A percentile compares a stretch with the other conserved stretches of the same genome.
Evolutionary conservation across 495 filamentous ascomycete genomes (phyloP).

Genomic region (Neurospora terricola): DNA sequence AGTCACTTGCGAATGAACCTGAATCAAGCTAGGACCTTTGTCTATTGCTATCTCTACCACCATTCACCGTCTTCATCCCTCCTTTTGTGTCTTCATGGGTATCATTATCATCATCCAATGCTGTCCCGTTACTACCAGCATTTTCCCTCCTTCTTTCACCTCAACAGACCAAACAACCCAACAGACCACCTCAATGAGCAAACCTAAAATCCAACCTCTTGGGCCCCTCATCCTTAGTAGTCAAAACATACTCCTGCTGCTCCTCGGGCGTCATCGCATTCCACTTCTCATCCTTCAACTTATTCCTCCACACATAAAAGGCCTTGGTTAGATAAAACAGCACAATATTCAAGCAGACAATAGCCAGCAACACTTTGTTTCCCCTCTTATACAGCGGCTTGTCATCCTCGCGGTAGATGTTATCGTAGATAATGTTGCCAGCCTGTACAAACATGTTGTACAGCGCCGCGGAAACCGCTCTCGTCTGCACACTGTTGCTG

Average conservation of each 20-base stretch:
- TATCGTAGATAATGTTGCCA: slow-evolving; percentile 40
- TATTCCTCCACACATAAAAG: slow-evolving; percentile 34
- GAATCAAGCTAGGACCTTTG: too few species aligned
- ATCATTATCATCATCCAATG: background rate
- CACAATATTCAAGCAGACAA: slow-evolving; percentile 31
- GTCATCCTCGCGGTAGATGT: slow-evolving; percentile 49
- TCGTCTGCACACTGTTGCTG: slow-evolving; percentile 49
- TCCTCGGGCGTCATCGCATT: slow-evolving; percentile 28
- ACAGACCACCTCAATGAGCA: slow-evolving; percentile 9
- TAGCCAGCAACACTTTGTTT: slow-evolving; percentile 37
- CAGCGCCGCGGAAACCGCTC: slow-evolving; percentile 46
- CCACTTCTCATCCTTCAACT: slow-evolving; percentile 23
- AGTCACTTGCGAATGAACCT: too few species aligned
- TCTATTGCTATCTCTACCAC: too few species aligned
- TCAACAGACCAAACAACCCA: background rate
- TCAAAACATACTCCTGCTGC: slow-evolving; percentile 21
- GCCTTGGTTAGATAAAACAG: slow-evolving; percentile 25
- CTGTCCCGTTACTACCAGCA: background rate
- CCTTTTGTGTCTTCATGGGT: background rate
- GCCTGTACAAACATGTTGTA: slow-evolving; percentile 40
- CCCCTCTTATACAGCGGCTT: slow-evolving; percentile 42
- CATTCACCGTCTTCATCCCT: too few species aligned
- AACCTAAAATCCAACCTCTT: slow-evolving; percentile 23
- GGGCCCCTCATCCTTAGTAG: slow-evolving; percentile 20
- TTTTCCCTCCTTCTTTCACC: background rate